Evolutionary conservation across 2,329 filamentous ascomycete species (phyloP), one percentile per base, ranked within the genome.

Genomic region (Clonostachys chloroleuca): DNA sequence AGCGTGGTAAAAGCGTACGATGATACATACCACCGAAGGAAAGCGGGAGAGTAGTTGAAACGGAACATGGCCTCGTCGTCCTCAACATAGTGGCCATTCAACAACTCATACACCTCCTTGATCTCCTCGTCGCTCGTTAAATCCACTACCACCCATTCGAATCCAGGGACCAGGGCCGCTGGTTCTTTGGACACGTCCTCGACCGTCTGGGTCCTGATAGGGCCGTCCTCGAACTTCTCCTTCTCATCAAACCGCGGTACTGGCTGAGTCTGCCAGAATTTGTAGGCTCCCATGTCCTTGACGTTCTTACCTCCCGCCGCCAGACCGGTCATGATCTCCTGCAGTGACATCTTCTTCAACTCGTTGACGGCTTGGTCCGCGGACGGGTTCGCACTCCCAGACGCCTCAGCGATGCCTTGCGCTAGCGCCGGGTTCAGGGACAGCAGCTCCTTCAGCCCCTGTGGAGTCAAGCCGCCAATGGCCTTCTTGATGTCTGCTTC

Each of bases 201-300:
- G 14, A 88, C 78, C 50, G 87, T 86, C 59, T 92, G 87, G 16
- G 84, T 72, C 69, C 86, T 87, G 63, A 99, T 88, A 0, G 92
- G 90, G 0, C 94, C 94, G 59, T 97, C 92, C 52, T 83, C 74
- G 43, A 83, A 69, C 45, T 78, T 71, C 43, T 74, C 69, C 13
- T 60, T 57, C 49, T 74, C 67, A 64, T 84, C 73, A 61, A 97
- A 96, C 60, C 85, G 86, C 44, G 89, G 88, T 49, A 99, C 94
- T 1, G 94, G 94, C 67, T 99, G 94, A 42, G 94, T 99, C 66
- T 90, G 85, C 94, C 94, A 99, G 73, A 99, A 99, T 70, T 95
- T 96, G 78, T 97, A 96, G 49, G 86, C 89, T 7, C 86, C 91
- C 90, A 96, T 96, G 62, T 96, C 92, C 73, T 96, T 96, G 57